A percentile compares a stretch with the other conserved stretches of the same genome.
These are phyloP conservation scores for Xerocomus potaroensis DNA, from an alignment of 768 basidiomycete genomes.

Conservation along the genomic window DNA sequence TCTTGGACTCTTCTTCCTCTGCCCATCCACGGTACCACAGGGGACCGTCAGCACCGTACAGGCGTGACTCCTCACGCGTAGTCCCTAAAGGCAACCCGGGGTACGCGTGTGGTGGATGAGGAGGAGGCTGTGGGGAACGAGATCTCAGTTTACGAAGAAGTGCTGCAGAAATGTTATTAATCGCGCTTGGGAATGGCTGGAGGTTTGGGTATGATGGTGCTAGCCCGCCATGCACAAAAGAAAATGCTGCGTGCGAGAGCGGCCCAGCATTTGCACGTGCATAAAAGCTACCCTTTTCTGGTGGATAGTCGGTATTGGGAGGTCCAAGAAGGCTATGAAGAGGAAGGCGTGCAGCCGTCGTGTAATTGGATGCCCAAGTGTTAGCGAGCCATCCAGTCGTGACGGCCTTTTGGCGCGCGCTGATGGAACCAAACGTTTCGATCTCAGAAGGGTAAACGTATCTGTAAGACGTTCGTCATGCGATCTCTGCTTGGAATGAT, in stretches of 20 bases:
- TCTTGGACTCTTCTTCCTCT: constrained; percentile 58
- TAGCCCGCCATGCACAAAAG: constrained; percentile 93
- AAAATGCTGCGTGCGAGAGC: constrained; percentile 75
- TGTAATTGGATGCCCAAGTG: constrained; percentile 85
- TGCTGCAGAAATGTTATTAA: constrained; percentile 70
- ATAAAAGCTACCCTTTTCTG: constrained; percentile 30
- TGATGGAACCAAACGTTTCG: constrained; percentile 71
- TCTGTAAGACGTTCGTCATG: constrained; percentile 37
- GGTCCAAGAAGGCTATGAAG: constrained; percentile 66
- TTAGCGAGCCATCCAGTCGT: constrained; percentile 73
- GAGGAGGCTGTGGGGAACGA: constrained; percentile 59
- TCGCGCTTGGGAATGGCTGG: constrained; percentile 76
- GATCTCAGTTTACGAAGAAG: constrained; percentile 69
- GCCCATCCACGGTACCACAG: constrained; percentile 97
- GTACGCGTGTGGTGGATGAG: constrained; percentile 78
- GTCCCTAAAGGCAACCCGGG: constrained; percentile 65
- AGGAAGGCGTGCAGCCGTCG: constrained; percentile 75
- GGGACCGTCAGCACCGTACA: constrained; percentile 79
- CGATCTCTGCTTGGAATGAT: constrained; percentile 1
- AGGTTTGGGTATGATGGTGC: constrained; percentile 71
- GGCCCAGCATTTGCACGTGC: constrained; percentile 37
- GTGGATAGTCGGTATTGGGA: constrained; percentile 59
- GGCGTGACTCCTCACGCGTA: constrained; percentile 58
- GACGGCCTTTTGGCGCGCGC: constrained; percentile 67
- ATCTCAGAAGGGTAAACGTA: constrained; percentile 84